Conservation (phyloP, 2,329 filamentous ascomycete genomes). For the Ophioceras dolichostomum region DNA sequence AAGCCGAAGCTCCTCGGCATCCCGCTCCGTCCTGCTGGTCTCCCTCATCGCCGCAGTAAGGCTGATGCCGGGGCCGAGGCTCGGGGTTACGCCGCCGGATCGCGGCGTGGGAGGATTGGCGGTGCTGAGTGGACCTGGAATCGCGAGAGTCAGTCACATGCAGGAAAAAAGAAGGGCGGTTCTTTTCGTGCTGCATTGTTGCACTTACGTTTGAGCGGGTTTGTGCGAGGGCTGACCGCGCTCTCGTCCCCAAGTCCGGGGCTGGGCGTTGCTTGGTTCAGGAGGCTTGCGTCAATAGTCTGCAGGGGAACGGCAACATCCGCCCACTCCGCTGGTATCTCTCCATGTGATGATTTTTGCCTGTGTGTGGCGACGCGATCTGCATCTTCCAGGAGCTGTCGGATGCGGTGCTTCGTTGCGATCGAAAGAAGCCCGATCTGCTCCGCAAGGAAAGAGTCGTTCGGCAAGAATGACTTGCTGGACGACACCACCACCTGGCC, state of each 20-base stretch:
- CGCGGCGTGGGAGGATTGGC: too few species aligned
- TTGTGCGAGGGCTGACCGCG: slow-evolving; percentile 40
- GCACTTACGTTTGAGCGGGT: slow-evolving; percentile 47
- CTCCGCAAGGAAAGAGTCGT: slow-evolving; percentile 65
- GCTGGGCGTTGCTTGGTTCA: slow-evolving; percentile 16
- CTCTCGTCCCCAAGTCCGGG: slow-evolving; percentile 28
- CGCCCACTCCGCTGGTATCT: slow-evolving; percentile 63
- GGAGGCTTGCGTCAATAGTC: slow-evolving; percentile 23
- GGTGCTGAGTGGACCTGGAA: too few species aligned
- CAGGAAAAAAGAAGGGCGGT: too few species aligned
- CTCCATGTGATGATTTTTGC: slow-evolving; percentile 67
- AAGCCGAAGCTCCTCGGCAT: slow-evolving; percentile 60
- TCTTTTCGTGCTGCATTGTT: too few species aligned
- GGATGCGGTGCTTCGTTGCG: slow-evolving; percentile 67
- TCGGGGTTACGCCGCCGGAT: too few species aligned
- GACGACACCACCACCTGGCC: slow-evolving; percentile 52
- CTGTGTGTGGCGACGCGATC: slow-evolving; percentile 57
- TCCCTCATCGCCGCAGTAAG: slow-evolving; percentile 37
- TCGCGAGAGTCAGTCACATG: too few species aligned
- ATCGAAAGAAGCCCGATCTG: slow-evolving; percentile 75
- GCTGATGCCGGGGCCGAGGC: neutral
- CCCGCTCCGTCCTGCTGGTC: slow-evolving; percentile 52
- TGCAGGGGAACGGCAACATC: slow-evolving; percentile 50
- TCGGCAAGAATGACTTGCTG: slow-evolving; percentile 58
- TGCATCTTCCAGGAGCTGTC: slow-evolving; percentile 67